Conservation (phyloP, 2,329 filamentous ascomycete species). For the Trichocomaceae sp. region DNA sequence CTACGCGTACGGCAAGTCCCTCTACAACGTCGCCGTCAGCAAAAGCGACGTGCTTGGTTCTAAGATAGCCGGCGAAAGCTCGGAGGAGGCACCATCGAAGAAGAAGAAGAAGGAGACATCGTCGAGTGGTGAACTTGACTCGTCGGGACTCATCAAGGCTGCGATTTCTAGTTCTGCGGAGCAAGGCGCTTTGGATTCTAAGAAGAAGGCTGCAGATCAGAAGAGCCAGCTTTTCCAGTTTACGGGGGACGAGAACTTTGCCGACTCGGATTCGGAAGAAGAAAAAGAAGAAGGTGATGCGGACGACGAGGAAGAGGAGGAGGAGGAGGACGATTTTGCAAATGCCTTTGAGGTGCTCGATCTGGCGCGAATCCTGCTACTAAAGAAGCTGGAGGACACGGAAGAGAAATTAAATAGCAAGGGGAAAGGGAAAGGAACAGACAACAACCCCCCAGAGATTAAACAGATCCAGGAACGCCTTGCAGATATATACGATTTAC, state of each 20-base stretch:
- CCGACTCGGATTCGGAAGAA: slow-evolving; percentile 60
- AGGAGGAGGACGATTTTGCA: slow-evolving; percentile 59
- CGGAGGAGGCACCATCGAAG: slow-evolving; percentile 37
- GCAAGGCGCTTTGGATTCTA: slow-evolving; percentile 15
- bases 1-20: slow-evolving; percentile 85
- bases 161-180: slow-evolving; percentile 21
- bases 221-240: slow-evolving; percentile 76
- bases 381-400: slow-evolving; percentile 49
- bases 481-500: slow-evolving; percentile 86
- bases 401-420: slow-evolving; percentile 39
- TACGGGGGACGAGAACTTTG: slow-evolving; percentile 88
- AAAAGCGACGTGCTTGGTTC: slow-evolving; percentile 93
- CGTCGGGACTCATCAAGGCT: slow-evolving; percentile 21
- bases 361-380: slow-evolving; percentile 53
- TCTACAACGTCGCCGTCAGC: slow-evolving; percentile 88
- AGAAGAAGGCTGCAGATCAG: slow-evolving; percentile 20
- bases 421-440: slow-evolving; percentile 43
- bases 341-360: slow-evolving; percentile 60
- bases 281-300: slow-evolving; percentile 30
- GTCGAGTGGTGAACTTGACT: slow-evolving; percentile 19
- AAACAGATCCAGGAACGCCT: slow-evolving; percentile 73
- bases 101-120: too few species aligned
- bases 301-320: slow-evolving; percentile 48
- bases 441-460: slow-evolving; percentile 31
- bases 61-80: slow-evolving; percentile 54